These are phyloP conservation scores for Solanum hybrid DNA, from an alignment of 305 asterid species.

Conservation along the genomic window DNA sequence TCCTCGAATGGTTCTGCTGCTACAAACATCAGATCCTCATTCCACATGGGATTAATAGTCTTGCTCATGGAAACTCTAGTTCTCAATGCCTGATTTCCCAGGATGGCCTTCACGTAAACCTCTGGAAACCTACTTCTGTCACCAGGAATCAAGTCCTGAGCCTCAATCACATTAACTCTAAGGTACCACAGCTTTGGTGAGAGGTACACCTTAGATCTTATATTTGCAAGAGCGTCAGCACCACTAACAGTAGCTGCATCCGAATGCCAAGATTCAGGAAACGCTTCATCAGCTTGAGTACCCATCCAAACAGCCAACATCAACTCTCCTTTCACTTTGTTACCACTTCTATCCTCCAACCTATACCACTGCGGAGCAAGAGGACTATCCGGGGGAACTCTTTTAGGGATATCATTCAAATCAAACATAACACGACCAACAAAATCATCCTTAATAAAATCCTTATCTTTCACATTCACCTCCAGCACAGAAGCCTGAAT, in stretches of 20 bases:
- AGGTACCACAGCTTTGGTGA: slow-evolving; percentile 75
- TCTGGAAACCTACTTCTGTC: slow-evolving; percentile 46
- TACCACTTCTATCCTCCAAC: slow-evolving; percentile 13
- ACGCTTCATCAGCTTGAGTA: slow-evolving; percentile 26
- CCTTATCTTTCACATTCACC: slow-evolving; percentile 21
- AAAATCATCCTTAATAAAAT: slow-evolving; percentile 25
- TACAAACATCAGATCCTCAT: slow-evolving; percentile 37
- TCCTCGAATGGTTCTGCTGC: slow-evolving; percentile 75
- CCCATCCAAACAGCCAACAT: slow-evolving; percentile 33
- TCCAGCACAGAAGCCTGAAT: slow-evolving; percentile 22
- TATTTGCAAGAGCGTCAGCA: slow-evolving; percentile 26
- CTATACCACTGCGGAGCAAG: slow-evolving; percentile 32
- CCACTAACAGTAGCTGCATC: slow-evolving; percentile 11
- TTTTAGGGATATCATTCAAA: slow-evolving; percentile 19
- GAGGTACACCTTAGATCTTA: slow-evolving; percentile 58
- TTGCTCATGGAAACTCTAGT: slow-evolving; percentile 33
- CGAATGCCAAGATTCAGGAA: slow-evolving; percentile 23
- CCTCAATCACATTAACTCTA: slow-evolving; percentile 66
- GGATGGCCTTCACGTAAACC: slow-evolving; percentile 40
- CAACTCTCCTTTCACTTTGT: slow-evolving; percentile 19
- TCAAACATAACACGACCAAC: slow-evolving; percentile 29
- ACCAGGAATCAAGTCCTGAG: slow-evolving; percentile 45
- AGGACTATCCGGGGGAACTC: slow-evolving; percentile 32
- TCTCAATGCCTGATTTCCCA: slow-evolving; percentile 49
- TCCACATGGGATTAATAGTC: slow-evolving; percentile 48